These are phyloP conservation scores for Hondaea fermentalgiana DNA, from an alignment of 108 stramenopile species.

Conservation along the genomic window DNA sequence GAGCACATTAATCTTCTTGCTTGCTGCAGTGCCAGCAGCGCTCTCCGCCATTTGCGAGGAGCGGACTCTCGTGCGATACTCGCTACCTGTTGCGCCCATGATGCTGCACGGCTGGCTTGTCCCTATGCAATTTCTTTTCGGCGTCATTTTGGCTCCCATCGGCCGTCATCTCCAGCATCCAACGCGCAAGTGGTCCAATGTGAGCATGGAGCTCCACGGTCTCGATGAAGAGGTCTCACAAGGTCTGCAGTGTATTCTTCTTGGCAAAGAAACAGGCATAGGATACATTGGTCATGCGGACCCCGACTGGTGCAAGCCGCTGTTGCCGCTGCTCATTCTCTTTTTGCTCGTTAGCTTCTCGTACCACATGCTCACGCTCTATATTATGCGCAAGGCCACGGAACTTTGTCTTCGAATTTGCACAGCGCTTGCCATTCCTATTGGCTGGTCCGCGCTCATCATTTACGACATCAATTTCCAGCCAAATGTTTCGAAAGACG, in stretches of 20 bases:
- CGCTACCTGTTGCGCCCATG: neutral
- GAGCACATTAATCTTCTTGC: neutral
- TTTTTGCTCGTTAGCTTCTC: slow-evolving; percentile 80
- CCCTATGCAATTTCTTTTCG: slow-evolving; percentile 7
- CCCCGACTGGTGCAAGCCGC: slow-evolving; percentile 1
- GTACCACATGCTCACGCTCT: slow-evolving; percentile 87
- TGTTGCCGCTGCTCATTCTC: slow-evolving; percentile 39
- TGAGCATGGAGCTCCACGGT: neutral
- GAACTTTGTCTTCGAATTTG: neutral
- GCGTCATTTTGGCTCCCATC: neutral
- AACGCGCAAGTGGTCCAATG: neutral
- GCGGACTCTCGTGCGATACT: neutral
- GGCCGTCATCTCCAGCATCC: slow-evolving; percentile 8
- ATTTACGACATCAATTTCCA: neutral
- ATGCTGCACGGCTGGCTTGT: slow-evolving; percentile 16
- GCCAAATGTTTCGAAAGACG: neutral
- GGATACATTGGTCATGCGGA: neutral
- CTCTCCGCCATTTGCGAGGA: slow-evolving; percentile 1
- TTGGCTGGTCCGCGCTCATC: neutral
- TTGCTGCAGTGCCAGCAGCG: neutral
- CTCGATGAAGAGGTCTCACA: slow-evolving; percentile 3
- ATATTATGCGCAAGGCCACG: slow-evolving; percentile 53
- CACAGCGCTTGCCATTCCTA: neutral
- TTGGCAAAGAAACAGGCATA: neutral
- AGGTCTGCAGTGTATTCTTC: slow-evolving; percentile 2